Evolutionary conservation across 345 rosid genomes (phyloP), one percentile per base, ranked within the genome.

Genomic region (Clarkia xantiana): DNA sequence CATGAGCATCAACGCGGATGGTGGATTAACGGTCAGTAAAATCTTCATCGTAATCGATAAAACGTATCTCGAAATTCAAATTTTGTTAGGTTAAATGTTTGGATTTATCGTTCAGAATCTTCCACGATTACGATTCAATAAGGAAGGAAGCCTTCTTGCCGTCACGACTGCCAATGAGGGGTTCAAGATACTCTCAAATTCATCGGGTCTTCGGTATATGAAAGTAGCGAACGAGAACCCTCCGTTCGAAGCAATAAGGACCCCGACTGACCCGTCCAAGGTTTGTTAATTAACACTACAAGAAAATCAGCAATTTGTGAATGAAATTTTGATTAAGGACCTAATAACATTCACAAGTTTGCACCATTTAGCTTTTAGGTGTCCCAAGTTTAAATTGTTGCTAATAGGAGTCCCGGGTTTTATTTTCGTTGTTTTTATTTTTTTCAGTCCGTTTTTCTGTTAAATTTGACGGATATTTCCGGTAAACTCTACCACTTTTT

Each of bases 71-170:
- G 36, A 4, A 40, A 29, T 54, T 18, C 44, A 29, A 38, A 51
- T 42, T 56, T 42, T 16, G 57, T 50, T n/a, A 42, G 23, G 47
- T 39, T 34, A 49, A n/a, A 17, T 20, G 4, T 19, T 59, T 12
- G 10, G 36, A 20, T 47, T 49, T 36, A 38, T 49, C 23, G 52
- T 42, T 40, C 77, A 89, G 97, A 65, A 63, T 64, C 66, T 71
- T 64, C 95, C 97, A 40, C 73, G 79, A 52, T 62, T 89, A 76
- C 80, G 76, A 61, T 85, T 89, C 68, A 89, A 75, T 56, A 85
- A 71, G 73, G 94, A 89, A 52, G 97, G 95, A 51, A 80, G 73
- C 71, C 83, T 89, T 63, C 88, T 89, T 20, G 95, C 90, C 44
- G 97, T 85, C 59, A 74, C 78, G 34, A 89, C 88, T 2, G 86